Percentiles rank a stretch among this genome's conserved stretches.
Evolutionary conservation across 2,329 filamentous ascomycete species (phyloP).

Genomic region (Chaetomium sp.): DNA sequence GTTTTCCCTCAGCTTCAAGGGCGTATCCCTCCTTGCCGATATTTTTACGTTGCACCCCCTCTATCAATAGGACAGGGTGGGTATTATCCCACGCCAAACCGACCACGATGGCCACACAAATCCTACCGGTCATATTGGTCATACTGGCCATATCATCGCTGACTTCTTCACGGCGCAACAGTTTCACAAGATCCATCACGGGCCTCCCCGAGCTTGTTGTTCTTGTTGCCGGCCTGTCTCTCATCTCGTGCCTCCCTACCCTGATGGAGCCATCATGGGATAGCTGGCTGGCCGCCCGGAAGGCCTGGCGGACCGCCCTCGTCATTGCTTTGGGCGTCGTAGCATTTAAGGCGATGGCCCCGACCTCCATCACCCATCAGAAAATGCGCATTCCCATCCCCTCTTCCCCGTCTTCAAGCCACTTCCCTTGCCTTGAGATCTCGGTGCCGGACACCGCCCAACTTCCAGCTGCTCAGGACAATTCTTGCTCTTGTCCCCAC

Average conservation of each 20-base stretch:
- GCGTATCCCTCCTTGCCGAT: neutral
- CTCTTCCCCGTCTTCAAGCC: neutral
- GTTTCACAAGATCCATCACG: neutral
- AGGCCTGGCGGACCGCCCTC: neutral
- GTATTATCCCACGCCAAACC: neutral
- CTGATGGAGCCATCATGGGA: neutral
- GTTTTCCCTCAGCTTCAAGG: neutral
- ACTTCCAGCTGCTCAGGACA: no score
- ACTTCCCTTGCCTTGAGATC: neutral
- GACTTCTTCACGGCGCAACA: neutral
- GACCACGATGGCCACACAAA: no score
- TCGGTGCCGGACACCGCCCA: neutral
- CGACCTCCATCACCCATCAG: neutral
- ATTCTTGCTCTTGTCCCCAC: no score
- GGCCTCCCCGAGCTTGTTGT: neutral
- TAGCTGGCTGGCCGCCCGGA: neutral
- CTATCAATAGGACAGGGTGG: neutral
- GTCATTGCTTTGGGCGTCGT: neutral
- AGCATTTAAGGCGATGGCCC: neutral
- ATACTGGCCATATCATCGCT: neutral
- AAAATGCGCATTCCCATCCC: neutral
- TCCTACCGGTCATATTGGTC: neutral
- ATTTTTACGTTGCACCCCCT: neutral
- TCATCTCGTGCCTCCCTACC: neutral
- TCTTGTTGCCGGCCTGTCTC: neutral